Base-by-base conservation (phyloP, 495 filamentous ascomycete species). In the Zalerion maritima region DNA sequence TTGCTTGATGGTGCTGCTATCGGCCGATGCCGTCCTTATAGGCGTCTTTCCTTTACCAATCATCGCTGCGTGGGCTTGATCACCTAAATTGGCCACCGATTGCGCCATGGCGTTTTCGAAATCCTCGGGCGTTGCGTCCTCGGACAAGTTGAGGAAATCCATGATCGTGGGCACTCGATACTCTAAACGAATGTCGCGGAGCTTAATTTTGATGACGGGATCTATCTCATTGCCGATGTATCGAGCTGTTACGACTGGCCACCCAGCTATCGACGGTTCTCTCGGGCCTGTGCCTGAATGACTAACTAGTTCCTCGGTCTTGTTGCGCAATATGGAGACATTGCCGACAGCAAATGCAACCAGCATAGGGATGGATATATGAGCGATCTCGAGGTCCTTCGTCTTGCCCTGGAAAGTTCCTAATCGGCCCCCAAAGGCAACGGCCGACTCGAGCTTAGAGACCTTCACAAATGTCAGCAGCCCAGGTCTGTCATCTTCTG, bases 201-300 rank as follows among this genome's bases (percentile, higher is more conserved):
- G 49, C 47, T 91, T 91, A 35, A 94, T 43, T 48, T 86, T 92
- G 31, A 93, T 56, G 8, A 82, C 75, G 0, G 91, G 85, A 32
- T 94, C 86, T 56, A 91, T 81, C 42, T 94, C 91, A 47, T 94
- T 85, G 0, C 81, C 81, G 29, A 99, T 76, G 52, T 89, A 78
- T 25, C 91, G 67, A 37, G 76, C 72, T 40, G 58, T 64, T 33
- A 62, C 26, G 4, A 60, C 57, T 1, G 61, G 60, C 1, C 51
- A 18, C 10, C 10, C 5, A 75, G 84, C 82, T 16, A 83, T 39
- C 47, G 78, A 71, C 2, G 74, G 71, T 44, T 60, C 42, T 38
- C 55, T 25, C 33, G 66, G 41, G 24, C 69, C 66, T 17, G 38
- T 23, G 13, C 38, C 21, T 17, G 35, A 37, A 5, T 55, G 60